These are phyloP conservation scores for Magnolia kwangsiensis DNA, from an alignment of 164 flowering plant genomes.

Conservation along the genomic window DNA sequence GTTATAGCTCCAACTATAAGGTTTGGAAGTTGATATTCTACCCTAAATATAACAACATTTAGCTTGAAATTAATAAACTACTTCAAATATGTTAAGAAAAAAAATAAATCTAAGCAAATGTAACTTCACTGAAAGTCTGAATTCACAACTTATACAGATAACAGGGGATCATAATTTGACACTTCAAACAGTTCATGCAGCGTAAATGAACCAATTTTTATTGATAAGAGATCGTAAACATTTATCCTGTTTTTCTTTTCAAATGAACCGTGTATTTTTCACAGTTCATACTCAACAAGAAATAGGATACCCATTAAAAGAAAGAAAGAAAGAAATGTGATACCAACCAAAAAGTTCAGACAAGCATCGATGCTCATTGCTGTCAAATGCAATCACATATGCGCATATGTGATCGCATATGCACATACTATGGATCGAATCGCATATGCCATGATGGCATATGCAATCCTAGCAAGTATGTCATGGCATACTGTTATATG, in stretches of 20 bases:
- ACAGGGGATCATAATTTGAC: neutral
- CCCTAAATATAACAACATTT: slow-evolving; percentile 35
- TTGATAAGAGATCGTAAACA: neutral
- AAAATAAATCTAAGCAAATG: too few relatives aligned
- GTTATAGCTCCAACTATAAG: slow-evolving; percentile 86
- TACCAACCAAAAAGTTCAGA: neutral
- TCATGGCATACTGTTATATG: too few relatives aligned
- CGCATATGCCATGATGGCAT: too few relatives aligned
- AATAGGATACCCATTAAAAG: too few relatives aligned
- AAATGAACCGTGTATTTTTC: neutral
- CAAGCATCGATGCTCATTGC: neutral
- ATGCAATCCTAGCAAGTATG: too few relatives aligned
- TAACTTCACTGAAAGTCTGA: neutral
- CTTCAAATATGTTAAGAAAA: neutral
- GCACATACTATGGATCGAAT: too few relatives aligned
- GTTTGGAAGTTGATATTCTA: slow-evolving; percentile 94
- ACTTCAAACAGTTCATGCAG: too few relatives aligned
- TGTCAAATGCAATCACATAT: too few relatives aligned
- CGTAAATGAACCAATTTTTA: neutral
- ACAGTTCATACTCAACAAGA: too few relatives aligned
- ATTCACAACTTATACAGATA: neutral
- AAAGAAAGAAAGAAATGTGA: neutral
- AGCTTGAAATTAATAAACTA: neutral
- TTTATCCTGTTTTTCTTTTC: neutral
- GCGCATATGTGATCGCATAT: too few relatives aligned